These are phyloP conservation scores for Botrytis aclada DNA, from an alignment of 2,329 filamentous ascomycete species.

Conservation along the genomic window DNA sequence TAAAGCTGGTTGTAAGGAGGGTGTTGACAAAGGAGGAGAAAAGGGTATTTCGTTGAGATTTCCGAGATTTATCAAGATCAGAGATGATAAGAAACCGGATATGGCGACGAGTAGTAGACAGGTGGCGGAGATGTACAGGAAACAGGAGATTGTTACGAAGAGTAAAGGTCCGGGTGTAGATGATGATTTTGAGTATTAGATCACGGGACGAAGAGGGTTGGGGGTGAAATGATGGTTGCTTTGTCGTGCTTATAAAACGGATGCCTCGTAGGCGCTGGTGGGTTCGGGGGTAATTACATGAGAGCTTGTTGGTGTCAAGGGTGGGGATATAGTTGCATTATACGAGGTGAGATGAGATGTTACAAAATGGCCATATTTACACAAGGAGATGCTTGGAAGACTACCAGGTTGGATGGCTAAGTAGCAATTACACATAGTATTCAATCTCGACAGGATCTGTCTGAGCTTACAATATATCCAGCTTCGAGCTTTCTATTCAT, in stretches of 20 bases:
- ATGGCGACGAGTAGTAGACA: slow-evolving; percentile 80
- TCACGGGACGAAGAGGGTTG: neutral
- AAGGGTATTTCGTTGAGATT: slow-evolving; percentile 87
- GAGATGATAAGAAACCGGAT: slow-evolving; percentile 95
- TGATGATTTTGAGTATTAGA: slow-evolving; percentile 94
- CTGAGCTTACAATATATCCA: neutral
- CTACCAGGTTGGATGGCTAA: neutral
- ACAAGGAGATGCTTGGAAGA: neutral
- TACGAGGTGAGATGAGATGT: neutral
- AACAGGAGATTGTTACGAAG: slow-evolving; percentile 82
- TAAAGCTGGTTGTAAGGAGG: slow-evolving; percentile 81
- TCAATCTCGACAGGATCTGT: neutral
- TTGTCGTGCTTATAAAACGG: neutral
- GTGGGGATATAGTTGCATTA: neutral
- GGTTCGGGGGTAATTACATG: neutral
- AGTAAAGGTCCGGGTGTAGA: slow-evolving; percentile 83
- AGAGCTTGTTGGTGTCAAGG: neutral
- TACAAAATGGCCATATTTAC: neutral
- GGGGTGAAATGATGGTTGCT: neutral
- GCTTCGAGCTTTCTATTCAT: neutral
- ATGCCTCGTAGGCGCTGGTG: neutral
- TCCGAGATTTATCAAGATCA: slow-evolving; percentile 83
- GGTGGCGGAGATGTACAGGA: slow-evolving; percentile 95
- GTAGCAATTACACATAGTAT: neutral
- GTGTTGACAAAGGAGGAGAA: slow-evolving; percentile 66